Evolutionary conservation across 148 eudicot genomes (phyloP), one percentile per base, ranked within the genome.

Genomic region (Cornus suecica): DNA sequence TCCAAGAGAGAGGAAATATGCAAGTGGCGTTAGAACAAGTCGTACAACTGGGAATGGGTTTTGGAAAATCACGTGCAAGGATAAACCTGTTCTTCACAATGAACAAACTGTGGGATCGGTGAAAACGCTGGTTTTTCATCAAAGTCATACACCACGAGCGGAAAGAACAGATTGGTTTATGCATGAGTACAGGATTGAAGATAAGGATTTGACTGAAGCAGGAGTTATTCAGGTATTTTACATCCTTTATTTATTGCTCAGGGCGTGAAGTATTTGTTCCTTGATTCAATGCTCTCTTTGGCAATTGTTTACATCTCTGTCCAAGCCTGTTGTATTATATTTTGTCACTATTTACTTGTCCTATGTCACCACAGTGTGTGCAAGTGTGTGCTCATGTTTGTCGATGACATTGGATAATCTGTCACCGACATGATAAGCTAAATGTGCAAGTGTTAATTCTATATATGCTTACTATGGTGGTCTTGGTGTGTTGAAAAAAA

Each of bases 1-100:
- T 68, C 96, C 98, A 0, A 78, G 83, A 28, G 79, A 79, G 15
- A 88, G 77, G 72, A 90, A 85, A 70, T 88, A 86, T 76, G 85
- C 91, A 2, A 82, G 71, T 77, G 90, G 92, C 23, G 76, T 48
- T 34, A 90, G 91, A 75, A 60, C 72, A 1, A 90, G 84, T n/a
- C 86, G 99, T 58, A 80, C 88, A 45, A 87, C 97, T 37, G 80
- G 76, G 64, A 15, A 11, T 70, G 99, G 99, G 2, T 92, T 58
- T 65, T 92, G 99, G 99, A 95, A 95, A 84, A 78, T 94, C 0
- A 95, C 99, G 0, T 97, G 99, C 25, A 87, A 77, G 42, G 97
- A 89, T 48, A 86, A 93, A 61, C 14, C 63, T n/a, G 78, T 88
- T 32, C 1, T 9, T n/a, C 84, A 85, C 61, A 41, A 75, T 1